Evolutionary conservation across 192 early-diverging fungal genomes (phyloP).

Genomic region (Backusella macrospora): DNA sequence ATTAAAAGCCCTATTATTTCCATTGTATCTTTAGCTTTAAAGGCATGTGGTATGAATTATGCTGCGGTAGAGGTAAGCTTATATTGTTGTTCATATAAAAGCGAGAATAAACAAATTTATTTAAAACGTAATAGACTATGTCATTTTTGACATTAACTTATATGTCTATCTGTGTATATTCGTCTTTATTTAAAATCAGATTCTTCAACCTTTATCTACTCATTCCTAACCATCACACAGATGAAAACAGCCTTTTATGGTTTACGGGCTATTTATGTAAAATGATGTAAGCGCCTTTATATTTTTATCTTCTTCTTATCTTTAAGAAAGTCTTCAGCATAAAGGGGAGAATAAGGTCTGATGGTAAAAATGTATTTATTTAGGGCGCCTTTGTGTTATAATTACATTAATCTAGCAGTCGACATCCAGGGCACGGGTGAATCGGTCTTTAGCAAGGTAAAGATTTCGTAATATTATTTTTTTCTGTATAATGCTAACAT

Average conservation of each 20-base stretch:
- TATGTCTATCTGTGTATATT: constrained; percentile 94
- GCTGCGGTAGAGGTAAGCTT: constrained; percentile 62
- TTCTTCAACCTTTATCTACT: constrained; percentile 88
- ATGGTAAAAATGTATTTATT: constrained; percentile 41
- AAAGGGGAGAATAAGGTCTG: background rate
- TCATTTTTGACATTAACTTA: constrained; percentile 80
- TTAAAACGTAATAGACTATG: constrained; percentile 57
- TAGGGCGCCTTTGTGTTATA: constrained; percentile 86
- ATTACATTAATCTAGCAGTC: constrained; percentile 82
- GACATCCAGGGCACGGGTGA: constrained; percentile 40
- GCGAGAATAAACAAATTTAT: background rate
- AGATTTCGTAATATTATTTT: background rate
- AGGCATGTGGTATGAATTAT: constrained; percentile 57
- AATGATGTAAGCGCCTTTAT: constrained; percentile 54
- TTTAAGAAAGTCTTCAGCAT: constrained; percentile 21
- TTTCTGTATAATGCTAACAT: constrained; percentile 7
- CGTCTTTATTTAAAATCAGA: constrained; percentile 86
- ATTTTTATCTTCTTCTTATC: background rate
- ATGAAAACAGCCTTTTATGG: constrained; percentile 89
- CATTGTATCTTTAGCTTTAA: constrained; percentile 68
- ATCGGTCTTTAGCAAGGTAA: constrained; percentile 54
- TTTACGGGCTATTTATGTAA: constrained; percentile 91
- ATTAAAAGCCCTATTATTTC: constrained; percentile 65
- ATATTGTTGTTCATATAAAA: background rate
- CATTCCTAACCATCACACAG: constrained; percentile 92